Base-by-base conservation (phyloP, 805 yeast genomes). In the Candida xiaguanensis region DNA sequence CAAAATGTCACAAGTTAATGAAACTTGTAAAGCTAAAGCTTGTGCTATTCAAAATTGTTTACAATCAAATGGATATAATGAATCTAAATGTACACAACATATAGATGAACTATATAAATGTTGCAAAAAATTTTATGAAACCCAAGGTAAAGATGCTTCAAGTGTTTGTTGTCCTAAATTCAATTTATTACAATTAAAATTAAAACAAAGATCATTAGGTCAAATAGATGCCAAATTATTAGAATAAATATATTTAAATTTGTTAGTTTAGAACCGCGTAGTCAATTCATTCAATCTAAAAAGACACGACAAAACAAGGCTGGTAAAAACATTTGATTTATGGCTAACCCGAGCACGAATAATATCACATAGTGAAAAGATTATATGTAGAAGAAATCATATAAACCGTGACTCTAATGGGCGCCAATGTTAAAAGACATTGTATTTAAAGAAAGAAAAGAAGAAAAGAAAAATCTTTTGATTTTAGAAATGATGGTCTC, bases 311-410 rank as follows among this genome's bases (percentile, higher is more conserved):
- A 70, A 66, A 65, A 63, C 49, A 56, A 72, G 74, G 76, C 77
- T 73, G 72, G 62, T 58, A 59, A 62, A 72, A 72, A 75, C 67
- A 53, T 78, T 34, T 66, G 41, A 65, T 85, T 90, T 85, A 75
- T 84, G 93, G 85, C 85, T 69, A 67, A 85, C 93, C 93, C 93
- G 90, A 85, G 95, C 95, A 85, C 95, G 86, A 75, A 75, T 31
- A 67, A 47, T 58, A 61, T 59, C 70, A 61, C 71, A 63, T 39
- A 58, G 67, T 58, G 65, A 60, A 47, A 53, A 61, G 77, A 62
- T 55, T 67, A 66, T 64, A 68, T 66, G 78, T 67, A 53, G 75
- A 65, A 54, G 64, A 54, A 53, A 47, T 58, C 72, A 72, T 63
- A 67, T 65, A 70, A 61, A 56, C 78, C 77, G 82, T 76, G 80